These are phyloP conservation scores for Aspergillus sp. DNA, from an alignment of 2,329 filamentous ascomycete species.

Conservation along the genomic window DNA sequence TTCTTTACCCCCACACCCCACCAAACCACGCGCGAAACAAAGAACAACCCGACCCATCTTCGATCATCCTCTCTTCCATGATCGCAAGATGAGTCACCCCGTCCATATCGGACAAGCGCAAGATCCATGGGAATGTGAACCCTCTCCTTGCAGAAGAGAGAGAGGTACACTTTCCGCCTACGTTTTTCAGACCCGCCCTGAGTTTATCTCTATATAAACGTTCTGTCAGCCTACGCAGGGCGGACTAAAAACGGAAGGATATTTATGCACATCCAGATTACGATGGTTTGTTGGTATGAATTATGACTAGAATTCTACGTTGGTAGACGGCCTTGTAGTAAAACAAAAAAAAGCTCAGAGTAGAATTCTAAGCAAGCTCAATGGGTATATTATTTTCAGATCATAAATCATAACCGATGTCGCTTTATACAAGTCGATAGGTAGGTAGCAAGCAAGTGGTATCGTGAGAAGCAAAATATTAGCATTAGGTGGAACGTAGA, in stretches of 20 bases:
- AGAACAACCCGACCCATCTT: constrained; percentile 58
- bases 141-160: constrained; percentile 9
- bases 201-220: constrained; percentile 32
- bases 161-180: constrained; percentile 42
- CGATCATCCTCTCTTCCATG: constrained; percentile 47
- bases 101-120: constrained; percentile 48
- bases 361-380: not conserved
- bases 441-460: not conserved
- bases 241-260: constrained; percentile 63
- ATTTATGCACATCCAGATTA: constrained; percentile 28
- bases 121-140: constrained; percentile 49
- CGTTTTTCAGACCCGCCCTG: constrained; percentile 61
- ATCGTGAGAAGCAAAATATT: not conserved
- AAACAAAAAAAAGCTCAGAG: not conserved
- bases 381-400: constrained; percentile 16
- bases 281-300: not conserved
- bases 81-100: constrained; percentile 55
- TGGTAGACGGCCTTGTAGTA: not conserved
- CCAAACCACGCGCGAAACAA: constrained; percentile 21
- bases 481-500: not conserved
- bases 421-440: constrained; percentile 17
- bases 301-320: not conserved
- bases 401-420: constrained; percentile 22
- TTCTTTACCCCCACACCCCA: not conserved
- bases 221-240: constrained; percentile 51